phyloP scores from a whole-genome alignment of 805 yeast species.

The Monosporozyma yasuniensis region DNA sequence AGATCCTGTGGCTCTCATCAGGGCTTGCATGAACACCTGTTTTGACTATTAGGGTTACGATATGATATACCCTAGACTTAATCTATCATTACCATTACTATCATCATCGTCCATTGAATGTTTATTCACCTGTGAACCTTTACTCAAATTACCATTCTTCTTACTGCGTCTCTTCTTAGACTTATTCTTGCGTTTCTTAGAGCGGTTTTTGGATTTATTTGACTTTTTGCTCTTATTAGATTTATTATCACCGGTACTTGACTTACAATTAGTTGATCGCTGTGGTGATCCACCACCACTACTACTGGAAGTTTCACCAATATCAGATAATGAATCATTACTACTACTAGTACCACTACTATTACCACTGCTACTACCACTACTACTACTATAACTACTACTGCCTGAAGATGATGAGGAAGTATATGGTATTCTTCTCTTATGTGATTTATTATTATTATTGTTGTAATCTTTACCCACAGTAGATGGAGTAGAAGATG shows the following conservation, averaged over 20 bases:
- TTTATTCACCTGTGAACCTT: background rate
- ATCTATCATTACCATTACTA: background rate
- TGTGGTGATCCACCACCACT: background rate
- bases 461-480: background rate
- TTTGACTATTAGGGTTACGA: background rate
- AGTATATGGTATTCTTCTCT: background rate
- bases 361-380: background rate
- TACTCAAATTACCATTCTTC: background rate
- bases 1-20: too few relatives aligned
- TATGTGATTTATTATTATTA: background rate
- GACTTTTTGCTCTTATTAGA: background rate
- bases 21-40: background rate
- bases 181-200: background rate
- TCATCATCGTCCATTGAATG: background rate
- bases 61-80: constrained; percentile 6
- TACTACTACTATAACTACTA: background rate
- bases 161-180: background rate
- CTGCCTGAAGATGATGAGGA: background rate
- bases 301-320: background rate
- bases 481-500: background rate
- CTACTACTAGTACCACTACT: background rate
- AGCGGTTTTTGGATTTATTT: background rate
- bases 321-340: background rate
- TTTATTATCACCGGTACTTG: background rate
- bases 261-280: background rate